Evolutionary conservation across 345 rosid species (phyloP), one percentile per base, ranked within the genome.

Genomic region (Sisymbrium altissimum): DNA sequence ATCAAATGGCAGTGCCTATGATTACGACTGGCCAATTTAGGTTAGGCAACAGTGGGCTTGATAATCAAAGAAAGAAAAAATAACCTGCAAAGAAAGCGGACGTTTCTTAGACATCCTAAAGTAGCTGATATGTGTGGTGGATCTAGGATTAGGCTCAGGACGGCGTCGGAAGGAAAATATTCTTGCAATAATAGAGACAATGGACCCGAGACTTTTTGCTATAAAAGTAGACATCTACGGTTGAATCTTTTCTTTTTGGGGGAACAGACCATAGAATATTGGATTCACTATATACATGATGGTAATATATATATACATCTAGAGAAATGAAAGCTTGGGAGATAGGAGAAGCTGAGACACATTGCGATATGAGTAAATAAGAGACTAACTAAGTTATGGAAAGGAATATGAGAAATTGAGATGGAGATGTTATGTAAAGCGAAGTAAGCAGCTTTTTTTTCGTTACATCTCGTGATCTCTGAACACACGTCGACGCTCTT

Each of bases 11-110:
- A n/a, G n/a, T n/a, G n/a, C n/a, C n/a, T n/a, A n/a, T n/a, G n/a
- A n/a, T n/a, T n/a, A n/a, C n/a, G n/a, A n/a, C n/a, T n/a, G n/a
- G n/a, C n/a, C n/a, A n/a, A n/a, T n/a, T n/a, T n/a, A n/a, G n/a
- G n/a, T n/a, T n/a, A n/a, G n/a, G 33, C 8, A 4, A 50, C 27
- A 60, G 30, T 29, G n/a, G n/a, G 30, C 12, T 64, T 19, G 5
- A 65, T 13, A 29, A 1, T 18, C 15, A 46, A 27, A 32, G 52
- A 36, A 50, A 54, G 78, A 71, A 23, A 41, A 11, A 52, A 52
- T 6, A 83, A 90, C 98, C 98, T 90, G 97, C 84, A 93, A 83
- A 72, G 96, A 90, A 81, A 93, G 91, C 65, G 89, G 96, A 54
- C 83, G 90, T 23, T 79, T 81, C 90, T 76, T 88, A 17, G 88